phyloP scores from a whole-genome alignment of 2,329 filamentous ascomycete species.

The Fusarium hainanense region DNA sequence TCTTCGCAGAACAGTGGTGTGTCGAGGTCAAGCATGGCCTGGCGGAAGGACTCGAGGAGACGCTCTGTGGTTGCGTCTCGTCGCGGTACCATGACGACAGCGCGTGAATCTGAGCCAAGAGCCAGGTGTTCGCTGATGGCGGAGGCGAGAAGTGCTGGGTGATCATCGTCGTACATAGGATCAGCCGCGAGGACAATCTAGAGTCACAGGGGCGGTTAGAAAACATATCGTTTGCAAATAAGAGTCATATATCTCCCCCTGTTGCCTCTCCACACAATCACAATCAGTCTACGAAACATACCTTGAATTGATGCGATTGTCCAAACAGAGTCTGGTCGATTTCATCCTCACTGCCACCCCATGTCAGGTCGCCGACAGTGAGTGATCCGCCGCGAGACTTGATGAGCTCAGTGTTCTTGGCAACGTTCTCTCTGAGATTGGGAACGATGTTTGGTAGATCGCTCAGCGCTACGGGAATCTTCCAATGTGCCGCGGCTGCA shows the following conservation, averaged over 20 bases:
- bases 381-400: conserved; percentile 65
- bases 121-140: conserved; percentile 77
- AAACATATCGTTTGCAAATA: conserved; percentile 19
- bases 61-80: conserved; percentile 73
- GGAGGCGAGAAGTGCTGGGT: conserved; percentile 78
- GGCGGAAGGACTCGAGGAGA: conserved; percentile 72
- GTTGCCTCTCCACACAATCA: conserved; percentile 10
- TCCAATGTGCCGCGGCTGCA: conserved; percentile 80
- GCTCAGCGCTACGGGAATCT: conserved; percentile 75
- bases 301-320: conserved; percentile 63
- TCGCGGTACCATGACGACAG: conserved; percentile 83
- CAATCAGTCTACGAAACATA: conserved; percentile 41
- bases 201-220: conserved; percentile 19
- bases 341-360: conserved; percentile 67
- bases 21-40: conserved; percentile 66
- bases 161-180: conserved; percentile 85
- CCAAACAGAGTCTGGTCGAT: conserved; percentile 59
- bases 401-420: conserved; percentile 70
- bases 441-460: conserved; percentile 86
- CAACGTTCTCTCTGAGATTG: conserved; percentile 81
- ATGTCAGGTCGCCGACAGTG: conserved; percentile 76
- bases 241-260: conserved; percentile 11
- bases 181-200: conserved; percentile 86
- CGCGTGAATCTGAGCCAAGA: conserved; percentile 66
- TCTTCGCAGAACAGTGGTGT: conserved; percentile 62